Percentiles rank a stretch among this genome's conserved stretches.
Conservation (phyloP, 768 basidiomycete genomes). For the Chalciporus chontae region DNA sequence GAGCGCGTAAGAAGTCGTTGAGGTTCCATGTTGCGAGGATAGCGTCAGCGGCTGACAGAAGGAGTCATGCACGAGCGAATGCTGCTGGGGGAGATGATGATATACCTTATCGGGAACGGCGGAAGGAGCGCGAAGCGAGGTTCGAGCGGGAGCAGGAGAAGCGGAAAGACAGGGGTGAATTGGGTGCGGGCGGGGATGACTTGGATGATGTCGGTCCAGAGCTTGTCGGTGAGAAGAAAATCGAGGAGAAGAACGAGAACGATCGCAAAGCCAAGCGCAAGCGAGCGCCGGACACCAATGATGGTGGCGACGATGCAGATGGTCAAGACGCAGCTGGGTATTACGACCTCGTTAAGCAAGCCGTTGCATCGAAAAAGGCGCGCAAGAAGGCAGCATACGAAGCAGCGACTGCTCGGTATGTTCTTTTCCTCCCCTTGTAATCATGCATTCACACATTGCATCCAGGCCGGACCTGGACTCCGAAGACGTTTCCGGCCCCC, state of each 20-base stretch:
- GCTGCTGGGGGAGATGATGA: slow-evolving; percentile 92
- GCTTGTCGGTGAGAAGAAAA: slow-evolving; percentile 21
- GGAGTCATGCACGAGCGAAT: slow-evolving; percentile 67
- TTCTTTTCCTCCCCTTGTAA: slow-evolving; percentile 5
- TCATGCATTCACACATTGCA: slow-evolving; percentile 1
- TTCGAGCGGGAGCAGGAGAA: slow-evolving; percentile 43
- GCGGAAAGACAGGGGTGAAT: slow-evolving; percentile 29
- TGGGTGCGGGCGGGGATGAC: slow-evolving; percentile 60
- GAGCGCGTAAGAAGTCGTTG: slow-evolving; percentile 73
- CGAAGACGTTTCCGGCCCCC: slow-evolving; percentile 63
- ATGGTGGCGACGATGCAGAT: slow-evolving; percentile 40
- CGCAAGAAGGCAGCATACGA: slow-evolving; percentile 84
- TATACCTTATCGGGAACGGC: slow-evolving; percentile 80
- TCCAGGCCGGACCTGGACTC: slow-evolving; percentile 32
- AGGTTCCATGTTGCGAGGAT: slow-evolving; percentile 94
- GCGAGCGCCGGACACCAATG: slow-evolving; percentile 37
- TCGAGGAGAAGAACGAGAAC: slow-evolving; percentile 27
- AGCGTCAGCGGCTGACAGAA: slow-evolving; percentile 71
- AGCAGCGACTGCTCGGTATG: slow-evolving; percentile 55
- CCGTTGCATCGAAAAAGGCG: slow-evolving; percentile 66
- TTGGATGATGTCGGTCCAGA: slow-evolving; percentile 57
- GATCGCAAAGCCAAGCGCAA: slow-evolving; percentile 35
- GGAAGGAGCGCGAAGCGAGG: slow-evolving; percentile 57
- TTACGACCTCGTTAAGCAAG: slow-evolving; percentile 84
- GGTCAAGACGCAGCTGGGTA: slow-evolving; percentile 64